phyloP scores from a whole-genome alignment of 148 eudicot genomes.

The Rhododendron molle region DNA sequence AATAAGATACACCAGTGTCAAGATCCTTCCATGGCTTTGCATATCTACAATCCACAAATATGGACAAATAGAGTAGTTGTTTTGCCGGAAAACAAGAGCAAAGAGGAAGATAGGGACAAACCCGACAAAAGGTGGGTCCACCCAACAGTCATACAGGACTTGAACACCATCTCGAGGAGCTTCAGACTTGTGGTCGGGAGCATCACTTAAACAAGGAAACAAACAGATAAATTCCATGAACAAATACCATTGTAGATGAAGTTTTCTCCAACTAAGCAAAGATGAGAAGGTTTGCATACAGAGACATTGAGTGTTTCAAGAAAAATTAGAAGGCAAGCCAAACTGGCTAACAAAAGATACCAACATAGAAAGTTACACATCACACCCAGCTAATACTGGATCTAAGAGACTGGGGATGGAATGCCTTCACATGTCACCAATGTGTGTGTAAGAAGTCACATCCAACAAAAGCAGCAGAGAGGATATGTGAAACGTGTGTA shows the following conservation, averaged over 20 bases:
- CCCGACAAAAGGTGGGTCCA: conserved; percentile 77
- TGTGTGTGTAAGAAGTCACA: not conserved
- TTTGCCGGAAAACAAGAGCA: not conserved
- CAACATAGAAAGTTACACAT: not conserved
- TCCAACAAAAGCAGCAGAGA: not conserved
- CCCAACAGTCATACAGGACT: conserved; percentile 56
- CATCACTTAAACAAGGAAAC: conserved; percentile 17
- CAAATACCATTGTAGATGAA: not conserved
- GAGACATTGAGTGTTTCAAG: not conserved
- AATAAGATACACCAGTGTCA: conserved; percentile 49
- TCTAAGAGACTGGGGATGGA: not conserved
- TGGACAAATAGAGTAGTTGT: not conserved
- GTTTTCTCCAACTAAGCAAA: not conserved
- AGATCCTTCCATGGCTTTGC: conserved; percentile 70
- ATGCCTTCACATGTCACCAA: not conserved
- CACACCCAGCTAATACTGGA: not conserved
- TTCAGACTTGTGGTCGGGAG: conserved; percentile 25
- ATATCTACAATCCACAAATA: conserved; percentile 36
- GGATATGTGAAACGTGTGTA: not conserved
- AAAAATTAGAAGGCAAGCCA: not conserved
- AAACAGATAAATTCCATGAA: not conserved
- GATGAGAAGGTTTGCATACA: conserved; percentile 2
- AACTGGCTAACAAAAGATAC: not conserved
- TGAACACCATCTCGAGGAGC: conserved; percentile 27
- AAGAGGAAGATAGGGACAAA: conserved; percentile 23